phyloP scores from a whole-genome alignment of 2,329 filamentous ascomycete species.

The Cladosporium sp. region DNA sequence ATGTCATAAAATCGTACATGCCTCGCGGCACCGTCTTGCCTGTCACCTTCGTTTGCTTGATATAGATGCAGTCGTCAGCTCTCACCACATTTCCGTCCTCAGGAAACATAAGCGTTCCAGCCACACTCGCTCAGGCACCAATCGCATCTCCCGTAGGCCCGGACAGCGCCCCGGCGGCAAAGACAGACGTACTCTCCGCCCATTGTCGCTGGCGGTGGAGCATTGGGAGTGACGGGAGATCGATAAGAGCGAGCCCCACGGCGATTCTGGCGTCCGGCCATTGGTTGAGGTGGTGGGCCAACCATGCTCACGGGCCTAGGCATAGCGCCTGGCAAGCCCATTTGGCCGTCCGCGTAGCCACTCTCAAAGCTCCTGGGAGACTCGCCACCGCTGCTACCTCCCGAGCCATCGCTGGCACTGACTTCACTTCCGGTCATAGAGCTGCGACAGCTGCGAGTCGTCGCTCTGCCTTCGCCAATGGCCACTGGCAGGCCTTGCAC shows the following conservation, averaged over 20 bases:
- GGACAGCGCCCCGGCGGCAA: conserved; percentile 40
- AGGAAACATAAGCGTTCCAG: conserved; percentile 29
- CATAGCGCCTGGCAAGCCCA: conserved; percentile 24
- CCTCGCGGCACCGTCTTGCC: conserved; percentile 29
- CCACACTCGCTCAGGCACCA: conserved; percentile 45
- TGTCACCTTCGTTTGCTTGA: not conserved
- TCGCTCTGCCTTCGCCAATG: conserved; percentile 58
- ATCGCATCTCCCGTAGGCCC: conserved; percentile 45
- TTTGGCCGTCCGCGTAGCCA: conserved; percentile 41
- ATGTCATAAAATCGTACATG: conserved; percentile 24
- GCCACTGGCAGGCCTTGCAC: conserved; percentile 64
- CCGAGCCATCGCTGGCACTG: conserved; percentile 39
- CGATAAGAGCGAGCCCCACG: not conserved
- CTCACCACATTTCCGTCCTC: not conserved
- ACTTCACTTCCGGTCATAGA: conserved; percentile 38
- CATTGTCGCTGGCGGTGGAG: conserved; percentile 12
- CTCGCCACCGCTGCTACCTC: conserved; percentile 53
- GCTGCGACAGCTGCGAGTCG: conserved; percentile 33
- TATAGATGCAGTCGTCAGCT: conserved; percentile 5
- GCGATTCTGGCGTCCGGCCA: not conserved
- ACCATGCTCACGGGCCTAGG: conserved; percentile 14
- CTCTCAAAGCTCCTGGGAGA: conserved; percentile 53
- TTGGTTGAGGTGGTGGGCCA: not conserved
- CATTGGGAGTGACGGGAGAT: not conserved
- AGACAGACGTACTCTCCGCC: conserved; percentile 32